These are phyloP conservation scores for Lipomyces orientalis DNA, from an alignment of 805 yeast species.

Conservation along the genomic window DNA sequence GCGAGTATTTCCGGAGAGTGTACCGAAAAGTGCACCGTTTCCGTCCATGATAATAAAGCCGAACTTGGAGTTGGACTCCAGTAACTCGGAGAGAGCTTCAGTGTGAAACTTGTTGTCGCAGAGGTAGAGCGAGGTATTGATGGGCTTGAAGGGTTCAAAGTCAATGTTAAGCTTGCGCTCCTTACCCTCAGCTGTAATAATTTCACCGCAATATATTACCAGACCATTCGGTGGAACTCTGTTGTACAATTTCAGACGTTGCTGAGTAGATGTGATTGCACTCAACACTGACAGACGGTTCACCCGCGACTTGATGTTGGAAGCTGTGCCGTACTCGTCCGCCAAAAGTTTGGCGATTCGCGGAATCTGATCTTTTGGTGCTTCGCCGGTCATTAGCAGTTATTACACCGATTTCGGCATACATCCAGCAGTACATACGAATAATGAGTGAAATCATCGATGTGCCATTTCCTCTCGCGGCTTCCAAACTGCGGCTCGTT, in stretches of 20 bases:
- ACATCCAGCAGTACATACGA: conserved; percentile 30
- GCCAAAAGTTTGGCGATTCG: conserved; percentile 88
- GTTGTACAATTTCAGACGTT: conserved; percentile 86
- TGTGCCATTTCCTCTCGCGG: conserved; percentile 98
- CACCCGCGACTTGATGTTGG: conserved; percentile 96
- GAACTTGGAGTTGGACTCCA: conserved; percentile 93
- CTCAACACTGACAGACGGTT: conserved; percentile 93
- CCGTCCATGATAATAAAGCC: conserved; percentile 99
- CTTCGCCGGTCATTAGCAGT: conserved; percentile 11
- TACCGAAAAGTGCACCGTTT: conserved; percentile 96
- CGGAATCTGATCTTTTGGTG: conserved; percentile 94
- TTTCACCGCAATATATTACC: conserved; percentile 98
- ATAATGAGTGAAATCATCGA: conserved; percentile 97
- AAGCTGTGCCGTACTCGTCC: conserved; percentile 98
- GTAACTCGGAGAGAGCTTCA: conserved; percentile 90
- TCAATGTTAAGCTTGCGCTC: conserved; percentile 96
- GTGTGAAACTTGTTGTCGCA: conserved; percentile 99
- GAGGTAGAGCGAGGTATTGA: conserved; percentile 91
- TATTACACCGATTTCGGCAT: neutral
- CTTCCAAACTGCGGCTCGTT: conserved; percentile 63
- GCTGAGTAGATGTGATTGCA: conserved; percentile 98
- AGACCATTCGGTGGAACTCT: conserved; percentile 93
- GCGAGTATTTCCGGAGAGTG: conserved; percentile 94
- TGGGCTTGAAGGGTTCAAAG: conserved; percentile 98
- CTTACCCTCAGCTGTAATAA: conserved; percentile 94